phyloP scores from a whole-genome alignment of 306 rosid genomes.

The Phaseolus lunatus region DNA sequence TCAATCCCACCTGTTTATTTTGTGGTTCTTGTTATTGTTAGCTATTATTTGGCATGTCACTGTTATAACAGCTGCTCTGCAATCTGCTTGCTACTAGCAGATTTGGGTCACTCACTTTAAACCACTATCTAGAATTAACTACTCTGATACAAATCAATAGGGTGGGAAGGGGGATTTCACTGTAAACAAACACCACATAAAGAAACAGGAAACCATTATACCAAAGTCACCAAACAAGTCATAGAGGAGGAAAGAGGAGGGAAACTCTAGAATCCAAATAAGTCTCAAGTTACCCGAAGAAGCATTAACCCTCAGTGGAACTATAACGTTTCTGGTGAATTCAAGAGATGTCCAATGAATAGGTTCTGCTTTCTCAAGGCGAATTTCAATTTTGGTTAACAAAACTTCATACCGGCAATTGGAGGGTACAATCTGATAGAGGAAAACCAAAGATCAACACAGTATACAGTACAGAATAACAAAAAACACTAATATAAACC shows the following conservation, averaged over 20 bases:
- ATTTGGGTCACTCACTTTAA: background rate
- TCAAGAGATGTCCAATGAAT: constrained; percentile 72
- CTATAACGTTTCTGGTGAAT: constrained; percentile 53
- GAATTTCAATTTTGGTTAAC: constrained; percentile 85
- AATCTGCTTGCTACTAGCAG: background rate
- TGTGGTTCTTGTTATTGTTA: background rate
- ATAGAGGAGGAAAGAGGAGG: background rate
- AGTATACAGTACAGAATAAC: background rate
- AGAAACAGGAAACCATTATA: background rate
- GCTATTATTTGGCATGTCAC: background rate
- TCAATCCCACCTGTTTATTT: background rate
- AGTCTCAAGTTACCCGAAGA: constrained; percentile 58
- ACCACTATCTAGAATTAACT: background rate
- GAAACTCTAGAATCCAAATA: constrained; percentile 1
- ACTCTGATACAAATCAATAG: background rate
- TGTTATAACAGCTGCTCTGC: background rate
- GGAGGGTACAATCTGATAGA: constrained; percentile 69
- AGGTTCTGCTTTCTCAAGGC: constrained; percentile 74
- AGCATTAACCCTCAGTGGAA: constrained; percentile 48
- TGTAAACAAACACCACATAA: background rate
- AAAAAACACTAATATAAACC: constrained; percentile 5
- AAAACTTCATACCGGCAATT: constrained; percentile 63
- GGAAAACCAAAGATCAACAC: constrained; percentile 42
- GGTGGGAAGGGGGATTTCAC: background rate
- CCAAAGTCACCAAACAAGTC: background rate